Base-by-base conservation (phyloP, 140 eudicot genomes). In the Stevia rebaudiana region DNA sequence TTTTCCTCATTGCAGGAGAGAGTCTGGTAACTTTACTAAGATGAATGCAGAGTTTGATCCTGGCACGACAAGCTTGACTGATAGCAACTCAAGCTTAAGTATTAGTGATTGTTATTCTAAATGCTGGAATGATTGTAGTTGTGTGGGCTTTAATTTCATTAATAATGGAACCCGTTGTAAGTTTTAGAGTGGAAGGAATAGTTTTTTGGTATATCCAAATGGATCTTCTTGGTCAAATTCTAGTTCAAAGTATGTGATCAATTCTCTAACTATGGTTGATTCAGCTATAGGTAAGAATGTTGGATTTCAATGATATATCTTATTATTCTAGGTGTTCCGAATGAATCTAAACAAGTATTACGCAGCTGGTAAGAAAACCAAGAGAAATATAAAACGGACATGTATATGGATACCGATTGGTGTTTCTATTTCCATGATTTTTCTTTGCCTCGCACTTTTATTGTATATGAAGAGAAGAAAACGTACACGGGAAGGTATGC, bases 51-150 rank as follows among this genome's bases (percentile, higher is more conserved):
- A 41, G 12, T 84, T 80, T 68, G 7, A 35, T 39, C 52, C 13
- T 6, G 37, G 7, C 6, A 21, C 3, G 21, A 41, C 62, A 11
- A 11, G 0, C 7, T 10, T 1, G 10, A 3, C 3, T 25, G 73
- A 63, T 63, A 9, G 2, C 13, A 78, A 69, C 37, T 42, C 82
- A 7, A 81, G 73, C 62, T 4, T 3, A 13, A 75, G 73, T 40
- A 11, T 74, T 44, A 69, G 80, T 60, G 90, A 84, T 15, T 80
- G 84, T 41, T 40, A 76, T 52, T 65, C 28, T 0, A 67, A 8
- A 4, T 84, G 90, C 41, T 84, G 82, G 90, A 60, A 74, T 6
- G 58, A 84, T 10, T 84, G 90, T 21, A 16, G 12, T 0, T 84
- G 90, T 69, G 49, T 68, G 37, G 90, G 71, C 37, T 84, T 74